Evolutionary conservation across 1,139 yeast species (phyloP), one percentile per base, ranked within the genome.

Genomic region (Magnusiomyces fungicola): DNA sequence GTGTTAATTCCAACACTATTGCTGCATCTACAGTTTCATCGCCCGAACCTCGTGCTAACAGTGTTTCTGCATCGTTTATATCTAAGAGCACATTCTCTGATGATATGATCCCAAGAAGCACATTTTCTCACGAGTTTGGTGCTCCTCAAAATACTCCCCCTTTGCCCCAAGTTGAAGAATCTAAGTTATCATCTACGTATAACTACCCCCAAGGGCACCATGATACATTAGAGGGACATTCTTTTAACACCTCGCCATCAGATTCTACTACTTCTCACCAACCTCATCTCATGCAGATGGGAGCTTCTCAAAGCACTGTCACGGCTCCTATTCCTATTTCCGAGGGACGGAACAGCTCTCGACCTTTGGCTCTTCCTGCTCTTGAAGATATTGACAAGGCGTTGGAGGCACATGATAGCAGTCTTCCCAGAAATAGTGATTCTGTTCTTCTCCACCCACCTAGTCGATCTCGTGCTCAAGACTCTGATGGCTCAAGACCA

Each of bases 401-500:
- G 5, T 16, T 34, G 23, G 14, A 34, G 14, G n/a, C n/a, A n/a
- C n/a, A n/a, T n/a, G n/a, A n/a, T n/a, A n/a, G n/a, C n/a, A n/a
- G n/a, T n/a, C n/a, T n/a, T n/a, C n/a, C n/a, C n/a, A n/a, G n/a
- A n/a, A n/a, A n/a, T n/a, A n/a, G n/a, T n/a, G n/a, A n/a, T n/a
- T n/a, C n/a, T n/a, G n/a, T n/a, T n/a, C n/a, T n/a, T n/a, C n/a
- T n/a, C n/a, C n/a, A n/a, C n/a, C n/a, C n/a, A n/a, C n/a, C n/a
- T n/a, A n/a, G n/a, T n/a, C n/a, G n/a, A n/a, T n/a, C n/a, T n/a
- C n/a, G n/a, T n/a, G n/a, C n/a, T n/a, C n/a, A n/a, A n/a, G n/a
- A n/a, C n/a, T n/a, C n/a, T 4, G 47, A 49, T 23, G 56, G 56
- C n/a, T 56, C 58, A 36, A 52, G 61, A 14, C 52, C 54, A 27